These are phyloP conservation scores for Fusarium zealandicum DNA, from an alignment of 2,329 filamentous ascomycete genomes.

Conservation along the genomic window DNA sequence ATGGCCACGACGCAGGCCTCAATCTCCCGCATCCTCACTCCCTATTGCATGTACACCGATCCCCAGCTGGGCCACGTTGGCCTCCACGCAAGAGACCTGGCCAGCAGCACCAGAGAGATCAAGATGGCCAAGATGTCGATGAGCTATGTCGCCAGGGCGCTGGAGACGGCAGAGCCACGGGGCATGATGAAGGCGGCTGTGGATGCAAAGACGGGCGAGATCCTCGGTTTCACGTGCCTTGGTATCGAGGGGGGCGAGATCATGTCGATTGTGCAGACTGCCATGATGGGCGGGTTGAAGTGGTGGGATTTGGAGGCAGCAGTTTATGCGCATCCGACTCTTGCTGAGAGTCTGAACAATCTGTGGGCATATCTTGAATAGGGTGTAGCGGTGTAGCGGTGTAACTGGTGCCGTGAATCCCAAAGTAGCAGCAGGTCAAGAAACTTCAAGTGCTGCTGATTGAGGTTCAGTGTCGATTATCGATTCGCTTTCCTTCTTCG, in stretches of 20 bases:
- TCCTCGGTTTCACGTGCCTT: slow-evolving; percentile 60
- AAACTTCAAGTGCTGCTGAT: slow-evolving; percentile 19
- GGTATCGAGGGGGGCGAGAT: slow-evolving; percentile 61
- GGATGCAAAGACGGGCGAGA: slow-evolving; percentile 55
- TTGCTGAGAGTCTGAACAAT: slow-evolving; percentile 61
- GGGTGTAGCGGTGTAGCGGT: background rate
- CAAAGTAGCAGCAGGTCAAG: slow-evolving; percentile 9
- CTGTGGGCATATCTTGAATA: slow-evolving; percentile 54
- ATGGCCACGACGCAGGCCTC: slow-evolving; percentile 37
- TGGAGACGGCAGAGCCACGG: slow-evolving; percentile 59
- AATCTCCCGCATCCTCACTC: slow-evolving; percentile 47
- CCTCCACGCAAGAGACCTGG: slow-evolving; percentile 51
- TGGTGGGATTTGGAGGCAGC: slow-evolving; percentile 55
- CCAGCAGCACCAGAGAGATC: slow-evolving; percentile 44
- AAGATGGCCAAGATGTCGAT: slow-evolving; percentile 60
- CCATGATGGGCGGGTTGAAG: slow-evolving; percentile 57
- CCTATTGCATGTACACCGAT: slow-evolving; percentile 61
- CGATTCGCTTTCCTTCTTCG: slow-evolving; percentile 38
- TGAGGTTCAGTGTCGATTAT: slow-evolving; percentile 6
- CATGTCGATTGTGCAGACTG: slow-evolving; percentile 61
- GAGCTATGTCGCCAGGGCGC: slow-evolving; percentile 56
- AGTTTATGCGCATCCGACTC: slow-evolving; percentile 58
- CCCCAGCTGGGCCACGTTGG: slow-evolving; percentile 62
- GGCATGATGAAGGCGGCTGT: slow-evolving; percentile 62
- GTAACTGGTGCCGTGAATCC: background rate